Conservation (phyloP, 2,329 filamentous ascomycete genomes). For the Aaosphaeria pasadenensis region DNA sequence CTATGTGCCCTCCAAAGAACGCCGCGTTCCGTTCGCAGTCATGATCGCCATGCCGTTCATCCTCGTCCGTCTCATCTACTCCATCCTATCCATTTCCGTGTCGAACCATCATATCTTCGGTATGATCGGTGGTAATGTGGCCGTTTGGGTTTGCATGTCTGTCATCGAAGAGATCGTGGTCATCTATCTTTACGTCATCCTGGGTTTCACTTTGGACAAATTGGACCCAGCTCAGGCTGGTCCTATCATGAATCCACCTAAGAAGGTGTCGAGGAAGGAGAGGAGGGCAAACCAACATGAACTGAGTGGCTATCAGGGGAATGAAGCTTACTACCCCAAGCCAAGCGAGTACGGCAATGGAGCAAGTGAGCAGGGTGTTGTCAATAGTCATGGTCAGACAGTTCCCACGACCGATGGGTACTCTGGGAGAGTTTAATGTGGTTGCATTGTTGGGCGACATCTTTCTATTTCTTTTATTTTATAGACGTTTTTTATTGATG, state of each 20-base stretch:
- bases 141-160: constrained; percentile 11
- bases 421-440: too few species aligned
- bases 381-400: too few species aligned
- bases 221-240: background rate
- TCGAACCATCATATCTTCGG: constrained; percentile 14
- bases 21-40: constrained; percentile 11
- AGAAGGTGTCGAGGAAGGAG: too few species aligned
- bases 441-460: too few species aligned
- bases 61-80: constrained; percentile 15
- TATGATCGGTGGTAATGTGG: constrained; percentile 10
- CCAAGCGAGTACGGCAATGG: too few species aligned
- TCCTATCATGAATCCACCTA: background rate
- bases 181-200: constrained; percentile 11
- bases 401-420: too few species aligned
- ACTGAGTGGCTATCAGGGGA: too few species aligned
- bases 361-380: too few species aligned
- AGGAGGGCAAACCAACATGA: too few species aligned
- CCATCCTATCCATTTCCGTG: constrained; percentile 10
- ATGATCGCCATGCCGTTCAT: constrained; percentile 15
- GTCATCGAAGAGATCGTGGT: constrained; percentile 19
- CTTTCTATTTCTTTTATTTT: too few species aligned
- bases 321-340: too few species aligned
- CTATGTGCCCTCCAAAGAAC: constrained; percentile 9
- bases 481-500: too few species aligned
- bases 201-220: constrained; percentile 12